Percentiles rank a stretch among this genome's conserved stretches.
Evolutionary conservation across 176 grass and related monocot species (phyloP).

Genomic region (Zizania latifolia): DNA sequence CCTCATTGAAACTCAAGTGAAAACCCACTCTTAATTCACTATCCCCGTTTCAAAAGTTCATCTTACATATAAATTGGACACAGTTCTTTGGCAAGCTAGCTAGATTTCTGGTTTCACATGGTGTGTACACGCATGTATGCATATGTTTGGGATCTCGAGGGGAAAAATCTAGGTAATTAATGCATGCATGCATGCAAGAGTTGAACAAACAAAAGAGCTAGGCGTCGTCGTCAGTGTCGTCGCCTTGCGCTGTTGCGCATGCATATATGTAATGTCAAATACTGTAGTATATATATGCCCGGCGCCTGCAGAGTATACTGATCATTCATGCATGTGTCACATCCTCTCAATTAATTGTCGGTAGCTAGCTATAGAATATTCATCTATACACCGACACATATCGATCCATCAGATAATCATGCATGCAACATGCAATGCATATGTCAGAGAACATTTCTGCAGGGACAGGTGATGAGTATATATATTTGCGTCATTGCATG

Average conservation of each 20-base stretch:
- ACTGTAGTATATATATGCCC: too few species aligned
- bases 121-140: not conserved
- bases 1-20: too few species aligned
- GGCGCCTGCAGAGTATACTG: not conserved
- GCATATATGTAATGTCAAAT: not conserved
- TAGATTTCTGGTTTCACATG: not conserved
- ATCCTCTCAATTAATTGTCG: not conserved
- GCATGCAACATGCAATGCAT: not conserved
- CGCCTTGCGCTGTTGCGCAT: not conserved
- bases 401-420: not conserved
- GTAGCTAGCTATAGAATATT: too few species aligned
- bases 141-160: not conserved
- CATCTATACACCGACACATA: too few species aligned
- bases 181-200: not conserved
- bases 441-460: not conserved
- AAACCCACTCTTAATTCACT: too few species aligned
- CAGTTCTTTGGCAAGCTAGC: not conserved
- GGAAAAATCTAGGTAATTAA: not conserved
- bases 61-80: not conserved
- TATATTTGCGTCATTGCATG: conserved; percentile 19
- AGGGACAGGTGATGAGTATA: not conserved
- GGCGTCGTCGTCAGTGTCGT: not conserved
- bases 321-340: not conserved
- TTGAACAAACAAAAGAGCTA: not conserved
- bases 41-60: not conserved